Evolutionary conservation across 1,139 yeast species (phyloP).

Genomic region (Debaryomyces sp.): DNA sequence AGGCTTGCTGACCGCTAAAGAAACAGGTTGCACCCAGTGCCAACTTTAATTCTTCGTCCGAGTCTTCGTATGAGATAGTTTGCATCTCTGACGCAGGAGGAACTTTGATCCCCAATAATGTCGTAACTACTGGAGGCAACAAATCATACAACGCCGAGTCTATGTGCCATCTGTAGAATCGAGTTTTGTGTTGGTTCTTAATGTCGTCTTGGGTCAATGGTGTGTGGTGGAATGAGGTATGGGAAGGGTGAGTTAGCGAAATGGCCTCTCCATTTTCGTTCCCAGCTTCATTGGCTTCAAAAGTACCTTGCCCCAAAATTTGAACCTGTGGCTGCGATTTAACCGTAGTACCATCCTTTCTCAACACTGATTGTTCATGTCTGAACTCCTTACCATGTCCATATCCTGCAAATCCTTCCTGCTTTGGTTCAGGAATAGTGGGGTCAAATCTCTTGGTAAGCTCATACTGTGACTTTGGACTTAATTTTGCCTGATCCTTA

Average conservation of each 20-base stretch:
- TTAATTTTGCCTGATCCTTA: conserved; percentile 64
- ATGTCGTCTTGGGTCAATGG: conserved; percentile 65
- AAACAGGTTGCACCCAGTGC: conserved; percentile 89
- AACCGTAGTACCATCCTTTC: conserved; percentile 78
- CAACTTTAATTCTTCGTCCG: conserved; percentile 62
- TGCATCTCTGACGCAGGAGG: conserved; percentile 56
- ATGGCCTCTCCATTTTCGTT: conserved; percentile 61
- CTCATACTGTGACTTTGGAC: conserved; percentile 73
- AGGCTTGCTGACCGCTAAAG: conserved; percentile 79
- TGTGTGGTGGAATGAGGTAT: conserved; percentile 73
- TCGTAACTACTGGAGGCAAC: conserved; percentile 84
- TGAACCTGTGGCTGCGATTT: conserved; percentile 87
- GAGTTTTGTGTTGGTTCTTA: conserved; percentile 60
- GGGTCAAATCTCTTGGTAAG: conserved; percentile 81
- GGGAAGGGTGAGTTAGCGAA: conserved; percentile 78
- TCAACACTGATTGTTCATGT: conserved; percentile 73
- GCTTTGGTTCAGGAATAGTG: conserved; percentile 53
- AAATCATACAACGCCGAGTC: conserved; percentile 85
- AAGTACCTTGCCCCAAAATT: conserved; percentile 80
- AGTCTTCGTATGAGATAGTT: conserved; percentile 65
- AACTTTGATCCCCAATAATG: conserved; percentile 79
- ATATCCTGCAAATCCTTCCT: conserved; percentile 54
- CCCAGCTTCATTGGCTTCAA: conserved; percentile 69
- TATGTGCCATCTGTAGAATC: conserved; percentile 92
- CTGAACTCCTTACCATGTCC: conserved; percentile 88